Evolutionary conservation across 192 early-diverging fungal genomes (phyloP).

Genomic region (Funneliformis geosporum): DNA sequence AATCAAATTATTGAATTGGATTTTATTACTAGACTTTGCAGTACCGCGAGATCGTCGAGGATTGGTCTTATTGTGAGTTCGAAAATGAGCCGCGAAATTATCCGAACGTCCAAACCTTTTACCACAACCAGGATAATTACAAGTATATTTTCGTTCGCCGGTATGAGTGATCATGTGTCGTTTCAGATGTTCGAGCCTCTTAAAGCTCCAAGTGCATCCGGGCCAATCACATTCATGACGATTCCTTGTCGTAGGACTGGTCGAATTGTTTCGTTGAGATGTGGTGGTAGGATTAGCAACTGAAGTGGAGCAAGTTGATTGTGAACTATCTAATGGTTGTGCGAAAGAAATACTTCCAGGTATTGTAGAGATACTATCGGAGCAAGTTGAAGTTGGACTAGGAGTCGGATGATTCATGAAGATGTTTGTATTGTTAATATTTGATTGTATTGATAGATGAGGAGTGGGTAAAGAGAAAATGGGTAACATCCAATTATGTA

Average conservation of each 20-base stretch:
- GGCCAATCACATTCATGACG: constrained; percentile 44
- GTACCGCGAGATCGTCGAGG: not conserved
- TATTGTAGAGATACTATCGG: too few relatives aligned
- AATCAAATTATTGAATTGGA: not conserved
- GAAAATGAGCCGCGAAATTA: constrained; percentile 74
- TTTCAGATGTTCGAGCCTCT: constrained; percentile 79
- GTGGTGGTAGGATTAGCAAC: not conserved
- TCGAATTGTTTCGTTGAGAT: not conserved
- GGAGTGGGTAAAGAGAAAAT: not conserved
- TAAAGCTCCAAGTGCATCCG: constrained; percentile 62
- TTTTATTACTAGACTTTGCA: not conserved
- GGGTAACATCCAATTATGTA: constrained; percentile 1
- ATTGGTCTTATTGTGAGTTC: constrained; percentile 52
- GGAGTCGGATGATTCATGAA: too few relatives aligned
- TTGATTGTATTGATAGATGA: too few relatives aligned
- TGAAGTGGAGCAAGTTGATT: not conserved
- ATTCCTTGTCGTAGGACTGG: not conserved
- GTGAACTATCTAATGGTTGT: too few relatives aligned
- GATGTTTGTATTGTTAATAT: too few relatives aligned
- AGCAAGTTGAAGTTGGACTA: too few relatives aligned
- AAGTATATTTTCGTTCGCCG: constrained; percentile 71
- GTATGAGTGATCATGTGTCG: constrained; percentile 80
- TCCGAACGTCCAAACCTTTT: constrained; percentile 80
- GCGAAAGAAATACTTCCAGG: too few relatives aligned
- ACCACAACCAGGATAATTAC: constrained; percentile 70